A percentile compares a stretch with the other conserved stretches of the same genome.
Evolutionary conservation across 495 filamentous ascomycete species (phyloP).

Genomic region (Cercophora scortea): DNA sequence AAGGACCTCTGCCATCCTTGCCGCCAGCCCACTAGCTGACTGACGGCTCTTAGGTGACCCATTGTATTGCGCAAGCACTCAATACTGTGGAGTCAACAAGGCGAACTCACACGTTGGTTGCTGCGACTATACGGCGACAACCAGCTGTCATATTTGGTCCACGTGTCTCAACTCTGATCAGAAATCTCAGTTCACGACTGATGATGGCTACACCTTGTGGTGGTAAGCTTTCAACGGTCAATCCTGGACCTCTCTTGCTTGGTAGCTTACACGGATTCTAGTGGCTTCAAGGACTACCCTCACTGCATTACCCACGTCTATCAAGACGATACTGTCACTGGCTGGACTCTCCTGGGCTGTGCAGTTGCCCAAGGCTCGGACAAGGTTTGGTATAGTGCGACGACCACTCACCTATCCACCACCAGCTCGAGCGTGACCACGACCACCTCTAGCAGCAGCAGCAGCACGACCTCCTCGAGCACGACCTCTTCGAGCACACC

Average conservation of each 20-base stretch:
- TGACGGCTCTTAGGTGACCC: neutral
- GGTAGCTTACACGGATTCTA: neutral
- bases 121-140: conserved; percentile 11
- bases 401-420: neutral
- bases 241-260: no score
- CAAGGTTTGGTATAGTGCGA: conserved; percentile 15
- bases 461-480: neutral
- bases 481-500: neutral
- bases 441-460: neutral
- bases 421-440: neutral
- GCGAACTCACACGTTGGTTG: conserved; percentile 17
- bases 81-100: conserved; percentile 16
- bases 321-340: neutral
- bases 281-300: conserved; percentile 13
- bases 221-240: conserved; percentile 9
- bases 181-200: conserved; percentile 4
- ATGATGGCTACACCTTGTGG: conserved; percentile 18
- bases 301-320: conserved; percentile 20
- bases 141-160: conserved; percentile 13
- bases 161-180: conserved; percentile 15
- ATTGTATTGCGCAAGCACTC: conserved; percentile 14
- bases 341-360: conserved; percentile 21
- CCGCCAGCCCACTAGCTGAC: neutral
- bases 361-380: conserved; percentile 23
- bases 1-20: neutral